Percentiles rank a stretch among this genome's conserved stretches.
Evolutionary conservation across 2,329 filamentous ascomycete genomes (phyloP).

Genomic region (Diplodia mutila): DNA sequence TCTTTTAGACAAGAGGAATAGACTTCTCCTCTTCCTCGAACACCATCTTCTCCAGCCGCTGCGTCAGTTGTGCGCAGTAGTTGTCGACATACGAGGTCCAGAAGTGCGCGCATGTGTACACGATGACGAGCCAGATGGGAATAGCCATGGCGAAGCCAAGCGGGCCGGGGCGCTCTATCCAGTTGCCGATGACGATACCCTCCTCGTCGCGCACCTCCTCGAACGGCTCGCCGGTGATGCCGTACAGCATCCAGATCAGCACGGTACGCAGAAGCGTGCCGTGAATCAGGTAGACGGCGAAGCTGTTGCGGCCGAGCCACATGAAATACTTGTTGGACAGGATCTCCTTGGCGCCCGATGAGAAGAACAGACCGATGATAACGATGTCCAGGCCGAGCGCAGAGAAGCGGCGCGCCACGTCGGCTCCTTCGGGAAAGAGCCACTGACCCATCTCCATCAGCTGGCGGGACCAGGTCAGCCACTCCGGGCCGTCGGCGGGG

Average conservation of each 20-base stretch:
- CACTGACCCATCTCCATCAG: conserved; percentile 48
- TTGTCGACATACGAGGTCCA: conserved; percentile 59
- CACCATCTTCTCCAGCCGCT: conserved; percentile 53
- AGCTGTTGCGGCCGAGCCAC: conserved; percentile 60
- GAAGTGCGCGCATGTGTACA: conserved; percentile 53
- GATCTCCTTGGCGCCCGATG: conserved; percentile 52
- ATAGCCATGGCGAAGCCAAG: conserved; percentile 50
- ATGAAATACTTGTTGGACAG: conserved; percentile 56
- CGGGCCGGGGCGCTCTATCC: conserved; percentile 46
- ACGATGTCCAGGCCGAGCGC: conserved; percentile 55
- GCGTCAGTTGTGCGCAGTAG: conserved; percentile 53
- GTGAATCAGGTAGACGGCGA: conserved; percentile 60
- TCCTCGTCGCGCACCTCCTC: conserved; percentile 44
- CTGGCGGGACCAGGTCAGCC: conserved; percentile 53
- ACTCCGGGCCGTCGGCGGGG: conserved; percentile 50
- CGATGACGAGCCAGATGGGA: conserved; percentile 51
- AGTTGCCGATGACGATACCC: conserved; percentile 46
- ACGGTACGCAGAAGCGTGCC: conserved; percentile 58
- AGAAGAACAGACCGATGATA: conserved; percentile 57
- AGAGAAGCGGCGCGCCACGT: conserved; percentile 49
- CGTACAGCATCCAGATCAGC: conserved; percentile 58
- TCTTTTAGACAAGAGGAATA: conserved; percentile 3
- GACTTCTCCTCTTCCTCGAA: conserved; percentile 46
- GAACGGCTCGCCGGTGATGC: conserved; percentile 53
- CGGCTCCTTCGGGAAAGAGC: conserved; percentile 52